Conservation (phyloP, 306 rosid genomes). For the Amphicarpaea edgeworthii region DNA sequence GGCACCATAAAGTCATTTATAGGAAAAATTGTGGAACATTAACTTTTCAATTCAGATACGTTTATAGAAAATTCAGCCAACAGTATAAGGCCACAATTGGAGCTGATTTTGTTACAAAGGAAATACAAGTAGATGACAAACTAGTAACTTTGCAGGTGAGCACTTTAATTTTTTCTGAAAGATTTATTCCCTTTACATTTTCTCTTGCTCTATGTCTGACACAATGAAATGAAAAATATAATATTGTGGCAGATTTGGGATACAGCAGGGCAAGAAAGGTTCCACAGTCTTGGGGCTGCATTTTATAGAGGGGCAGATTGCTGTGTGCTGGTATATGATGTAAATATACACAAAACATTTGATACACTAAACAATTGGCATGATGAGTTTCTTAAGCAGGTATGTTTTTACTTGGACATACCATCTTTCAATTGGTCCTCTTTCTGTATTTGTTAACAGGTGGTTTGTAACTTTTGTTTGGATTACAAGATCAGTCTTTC, state of each 20-base stretch:
- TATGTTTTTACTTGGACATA: conserved; percentile 22
- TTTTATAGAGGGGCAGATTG: conserved; percentile 96
- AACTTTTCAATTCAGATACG: conserved; percentile 69
- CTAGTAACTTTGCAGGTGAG: conserved; percentile 85
- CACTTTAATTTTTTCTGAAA: conserved; percentile 2
- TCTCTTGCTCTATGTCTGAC: background rate
- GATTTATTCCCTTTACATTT: background rate
- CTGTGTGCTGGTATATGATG: conserved; percentile 89
- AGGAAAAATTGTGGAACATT: conserved; percentile 54
- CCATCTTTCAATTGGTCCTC: background rate
- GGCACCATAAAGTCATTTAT: background rate
- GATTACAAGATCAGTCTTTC: background rate
- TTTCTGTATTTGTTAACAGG: background rate
- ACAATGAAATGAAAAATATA: conserved; percentile 21
- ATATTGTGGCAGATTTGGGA: conserved; percentile 82
- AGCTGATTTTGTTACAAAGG: conserved; percentile 98
- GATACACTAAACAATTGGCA: conserved; percentile 84
- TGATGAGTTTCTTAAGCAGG: conserved; percentile 90
- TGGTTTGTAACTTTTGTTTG: background rate
- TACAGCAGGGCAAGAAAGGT: conserved; percentile 96
- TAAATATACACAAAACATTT: conserved; percentile 68
- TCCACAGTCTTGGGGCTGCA: conserved; percentile 85
- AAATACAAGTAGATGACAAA: conserved; percentile 75
- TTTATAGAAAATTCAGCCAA: conserved; percentile 69
- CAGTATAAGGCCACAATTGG: conserved; percentile 94